These are phyloP conservation scores for Mycena belliarum DNA, from an alignment of 768 basidiomycete species.

Conservation along the genomic window DNA sequence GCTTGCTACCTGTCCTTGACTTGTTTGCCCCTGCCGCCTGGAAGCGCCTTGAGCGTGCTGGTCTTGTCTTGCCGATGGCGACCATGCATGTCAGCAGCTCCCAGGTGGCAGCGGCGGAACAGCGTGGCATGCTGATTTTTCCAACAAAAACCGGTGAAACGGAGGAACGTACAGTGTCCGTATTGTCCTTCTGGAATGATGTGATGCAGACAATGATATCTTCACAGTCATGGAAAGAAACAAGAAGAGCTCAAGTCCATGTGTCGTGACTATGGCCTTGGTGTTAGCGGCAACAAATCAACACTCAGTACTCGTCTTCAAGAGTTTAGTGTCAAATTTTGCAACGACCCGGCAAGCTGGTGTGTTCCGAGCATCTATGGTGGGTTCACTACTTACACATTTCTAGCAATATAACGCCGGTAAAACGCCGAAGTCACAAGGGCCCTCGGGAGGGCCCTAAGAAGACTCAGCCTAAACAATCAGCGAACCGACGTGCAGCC, in stretches of 20 bases:
- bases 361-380: background rate
- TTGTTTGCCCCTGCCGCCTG: background rate
- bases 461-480: background rate
- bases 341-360: conserved; percentile 2
- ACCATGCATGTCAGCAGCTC: background rate
- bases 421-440: conserved; percentile 10
- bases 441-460: conserved; percentile 5
- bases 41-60: background rate
- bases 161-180: conserved; percentile 3
- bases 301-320: background rate
- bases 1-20: background rate
- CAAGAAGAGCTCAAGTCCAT: background rate
- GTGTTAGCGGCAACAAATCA: conserved; percentile 2
- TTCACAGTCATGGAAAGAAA: background rate
- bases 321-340: conserved; percentile 5
- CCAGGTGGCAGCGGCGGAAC: background rate
- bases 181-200: background rate
- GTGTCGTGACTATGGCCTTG: background rate
- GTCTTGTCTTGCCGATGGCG: background rate
- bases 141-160: background rate
- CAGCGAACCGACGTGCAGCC: background rate
- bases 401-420: background rate
- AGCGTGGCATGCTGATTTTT: background rate
- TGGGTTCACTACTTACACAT: background rate
- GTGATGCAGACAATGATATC: background rate